Percentiles rank a stretch among this genome's conserved stretches.
phyloP scores from a whole-genome alignment of 176 grass and related monocot genomes.

The Saccharum officinarum region DNA sequence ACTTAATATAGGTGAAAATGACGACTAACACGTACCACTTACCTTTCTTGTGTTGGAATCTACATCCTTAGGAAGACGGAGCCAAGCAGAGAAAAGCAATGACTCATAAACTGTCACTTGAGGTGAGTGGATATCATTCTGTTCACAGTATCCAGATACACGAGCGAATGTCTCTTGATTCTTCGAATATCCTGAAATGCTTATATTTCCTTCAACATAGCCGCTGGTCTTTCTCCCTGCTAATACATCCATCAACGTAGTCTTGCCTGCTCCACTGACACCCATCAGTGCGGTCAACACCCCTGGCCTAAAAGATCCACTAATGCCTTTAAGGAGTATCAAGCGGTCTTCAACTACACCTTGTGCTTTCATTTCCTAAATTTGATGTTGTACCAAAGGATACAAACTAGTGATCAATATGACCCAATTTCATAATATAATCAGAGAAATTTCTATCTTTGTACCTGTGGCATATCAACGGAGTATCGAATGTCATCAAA shows the following conservation, averaged over 20 bases:
- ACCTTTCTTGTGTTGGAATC: constrained; percentile 73
- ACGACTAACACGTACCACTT: not conserved
- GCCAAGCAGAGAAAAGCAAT: constrained; percentile 84
- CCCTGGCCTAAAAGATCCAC: constrained; percentile 92
- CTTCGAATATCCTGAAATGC: constrained; percentile 85
- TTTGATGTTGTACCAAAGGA: not conserved
- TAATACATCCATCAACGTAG: constrained; percentile 94
- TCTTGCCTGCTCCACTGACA: constrained; percentile 94
- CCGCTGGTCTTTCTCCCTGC: constrained; percentile 94
- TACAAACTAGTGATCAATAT: not conserved
- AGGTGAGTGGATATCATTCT: constrained; percentile 91
- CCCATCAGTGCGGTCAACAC: constrained; percentile 94
- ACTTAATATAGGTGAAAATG: not conserved
- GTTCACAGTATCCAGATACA: constrained; percentile 90
- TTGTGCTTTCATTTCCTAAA: constrained; percentile 95
- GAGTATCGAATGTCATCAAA: constrained; percentile 54
- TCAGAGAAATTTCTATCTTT: not conserved
- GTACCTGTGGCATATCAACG: constrained; percentile 59
- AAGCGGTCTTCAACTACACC: constrained; percentile 65
- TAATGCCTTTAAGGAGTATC: constrained; percentile 75
- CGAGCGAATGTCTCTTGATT: constrained; percentile 95
- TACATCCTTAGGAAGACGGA: constrained; percentile 78
- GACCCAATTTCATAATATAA: not conserved
- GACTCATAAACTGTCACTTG: constrained; percentile 88
- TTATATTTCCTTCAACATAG: constrained; percentile 79